phyloP scores from a whole-genome alignment of 2,329 filamentous ascomycete species.

The Diplodia mutila region DNA sequence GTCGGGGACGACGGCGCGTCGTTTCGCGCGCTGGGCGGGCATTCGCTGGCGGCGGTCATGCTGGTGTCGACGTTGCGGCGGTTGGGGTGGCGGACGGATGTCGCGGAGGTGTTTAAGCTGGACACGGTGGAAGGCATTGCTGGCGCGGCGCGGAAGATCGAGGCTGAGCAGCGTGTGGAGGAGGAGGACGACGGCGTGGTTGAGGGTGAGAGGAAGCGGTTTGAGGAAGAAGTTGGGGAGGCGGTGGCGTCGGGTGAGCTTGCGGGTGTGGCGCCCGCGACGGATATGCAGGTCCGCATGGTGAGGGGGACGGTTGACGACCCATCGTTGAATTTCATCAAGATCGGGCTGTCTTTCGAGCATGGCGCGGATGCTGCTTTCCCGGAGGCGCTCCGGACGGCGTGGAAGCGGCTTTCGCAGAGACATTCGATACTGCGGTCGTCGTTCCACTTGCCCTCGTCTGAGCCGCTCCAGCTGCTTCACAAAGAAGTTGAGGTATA shows the following conservation, averaged over 20 bases:
- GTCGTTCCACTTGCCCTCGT: not conserved
- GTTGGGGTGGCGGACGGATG: not conserved
- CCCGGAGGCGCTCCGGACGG: not conserved
- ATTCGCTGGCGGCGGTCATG: slow-evolving; percentile 12
- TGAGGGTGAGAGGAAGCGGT: not conserved
- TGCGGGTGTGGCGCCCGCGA: not conserved
- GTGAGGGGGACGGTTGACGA: slow-evolving; percentile 1
- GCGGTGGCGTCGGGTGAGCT: too few species aligned
- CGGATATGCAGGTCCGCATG: slow-evolving; percentile 19
- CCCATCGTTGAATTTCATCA: slow-evolving; percentile 13
- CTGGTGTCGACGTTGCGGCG: slow-evolving; percentile 10
- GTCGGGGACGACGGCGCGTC: not conserved
- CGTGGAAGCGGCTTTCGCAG: not conserved
- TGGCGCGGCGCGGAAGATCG: not conserved
- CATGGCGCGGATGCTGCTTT: not conserved
- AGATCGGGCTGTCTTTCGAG: slow-evolving; percentile 7
- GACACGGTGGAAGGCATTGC: not conserved
- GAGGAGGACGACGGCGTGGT: not conserved
- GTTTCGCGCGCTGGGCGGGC: not conserved
- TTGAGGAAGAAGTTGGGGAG: not conserved
- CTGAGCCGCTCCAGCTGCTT: not conserved
- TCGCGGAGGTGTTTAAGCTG: not conserved
- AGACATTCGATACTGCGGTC: slow-evolving; percentile 8
- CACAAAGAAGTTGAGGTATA: not conserved
- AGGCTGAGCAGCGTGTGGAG: too few species aligned